Evolutionary conservation across 2,329 filamentous ascomycete genomes (phyloP), one percentile per base, ranked within the genome.

Genomic region (Canariomyces notabilis): DNA sequence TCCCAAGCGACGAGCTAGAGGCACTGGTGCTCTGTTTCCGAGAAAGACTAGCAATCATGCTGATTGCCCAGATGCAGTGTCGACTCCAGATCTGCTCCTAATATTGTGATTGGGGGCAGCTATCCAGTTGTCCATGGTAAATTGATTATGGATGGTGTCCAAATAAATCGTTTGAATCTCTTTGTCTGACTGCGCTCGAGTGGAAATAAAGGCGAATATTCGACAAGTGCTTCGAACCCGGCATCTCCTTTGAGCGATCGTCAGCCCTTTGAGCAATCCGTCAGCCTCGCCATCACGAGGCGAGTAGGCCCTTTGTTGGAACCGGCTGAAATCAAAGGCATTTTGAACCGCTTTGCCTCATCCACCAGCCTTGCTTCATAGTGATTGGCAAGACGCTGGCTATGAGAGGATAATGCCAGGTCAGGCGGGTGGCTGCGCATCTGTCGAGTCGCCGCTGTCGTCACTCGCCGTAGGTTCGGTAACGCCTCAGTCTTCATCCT

Each of bases 401-500:
- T n/a, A n/a, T n/a, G n/a, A n/a, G n/a, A n/a, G n/a, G n/a, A n/a
- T n/a, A n/a, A n/a, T n/a, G n/a, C n/a, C n/a, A n/a, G n/a, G n/a
- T n/a, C n/a, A n/a, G n/a, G n/a, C n/a, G n/a, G n/a, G n/a, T n/a
- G n/a, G n/a, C n/a, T n/a, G n/a, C n/a, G n/a, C n/a, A n/a, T n/a
- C n/a, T n/a, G n/a, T n/a, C n/a, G n/a, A n/a, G n/a, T n/a, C n/a
- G n/a, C n/a, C n/a, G n/a, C n/a, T 9, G 26, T 29, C 26, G 26
- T 9, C 26, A 12, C 14, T 29, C 26, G 14, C 9, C 26, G 7
- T 29, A 29, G 26, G 22, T 9, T 12, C 4, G 8, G 4, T 29
- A 11, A 12, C 8, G 26, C 26, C n/a, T 59, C 66, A 64, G 55
- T 68, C 66, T 44, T 69, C 66, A 57, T 84, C 82, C 42, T 80